Evolutionary conservation across 2,329 filamentous ascomycete species (phyloP), one percentile per base, ranked within the genome.

Genomic region (Microdochium bolleyi): DNA sequence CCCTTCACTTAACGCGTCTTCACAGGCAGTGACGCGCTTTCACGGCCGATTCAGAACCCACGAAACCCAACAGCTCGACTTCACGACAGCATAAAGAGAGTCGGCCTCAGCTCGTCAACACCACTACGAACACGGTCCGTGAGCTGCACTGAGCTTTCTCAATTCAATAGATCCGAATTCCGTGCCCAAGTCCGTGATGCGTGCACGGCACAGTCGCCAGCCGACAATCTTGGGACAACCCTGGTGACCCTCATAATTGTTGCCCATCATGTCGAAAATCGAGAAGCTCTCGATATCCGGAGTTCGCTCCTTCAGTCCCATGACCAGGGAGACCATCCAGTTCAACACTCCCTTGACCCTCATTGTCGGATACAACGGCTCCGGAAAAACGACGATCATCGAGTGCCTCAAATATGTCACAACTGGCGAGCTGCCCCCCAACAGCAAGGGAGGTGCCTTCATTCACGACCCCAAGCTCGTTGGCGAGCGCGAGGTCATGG

Each of bases 401-500:
- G 94, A 99, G 70, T 95, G 91, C 67, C 87, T 99, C 64, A 96
- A 96, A 67, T 99, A 96, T 83, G 92, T 89, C 51, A 96, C 95
- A 19, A 96, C 92, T 8, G 95, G 94, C 53, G 88, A 95, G 63
- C 80, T 95, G 49, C 94, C 94, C 1, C 90, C 94, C 30, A 96
- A 96, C 74, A 92, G 86, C 73, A 88, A 85, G 60, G 87, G 88
- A 25, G 92, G 91, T 30, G 92, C 92, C 50, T 99, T 97, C 67
- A 90, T 99, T 57, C 92, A 99, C 67, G 94, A 99, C 63, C 94
- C 94, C n/a, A 94, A 94, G 80, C 78, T 96, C 49, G 84, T 82
- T 58, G 88, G 88, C 53, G 91, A 96, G 65, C 92, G 90, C 61
- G 90, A 96, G 62, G 88, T 96, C 41, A 73, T 92, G 64, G 94